Conservation (phyloP, 2,329 filamentous ascomycete species). For the Calycina marina region DNA sequence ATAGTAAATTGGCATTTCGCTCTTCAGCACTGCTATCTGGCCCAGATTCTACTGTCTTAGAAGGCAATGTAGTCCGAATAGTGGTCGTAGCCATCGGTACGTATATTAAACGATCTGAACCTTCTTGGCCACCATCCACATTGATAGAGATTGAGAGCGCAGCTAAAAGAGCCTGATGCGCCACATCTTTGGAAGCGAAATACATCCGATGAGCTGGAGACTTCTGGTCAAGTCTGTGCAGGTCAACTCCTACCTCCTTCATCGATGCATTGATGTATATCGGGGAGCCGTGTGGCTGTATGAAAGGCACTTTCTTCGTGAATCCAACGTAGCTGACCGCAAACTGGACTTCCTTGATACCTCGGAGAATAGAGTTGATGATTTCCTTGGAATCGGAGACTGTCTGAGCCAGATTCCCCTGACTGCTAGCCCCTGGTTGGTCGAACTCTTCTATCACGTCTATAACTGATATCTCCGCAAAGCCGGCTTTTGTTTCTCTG, state of each 20-base stretch:
- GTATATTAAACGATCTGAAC: conserved; percentile 77
- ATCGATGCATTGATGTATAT: conserved; percentile 78
- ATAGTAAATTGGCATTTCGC: conserved; percentile 88
- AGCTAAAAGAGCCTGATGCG: conserved; percentile 84
- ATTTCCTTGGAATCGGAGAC: conserved; percentile 91
- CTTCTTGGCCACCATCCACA: conserved; percentile 76
- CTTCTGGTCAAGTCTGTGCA: conserved; percentile 80
- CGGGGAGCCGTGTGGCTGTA: conserved; percentile 52
- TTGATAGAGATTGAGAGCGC: conserved; percentile 87
- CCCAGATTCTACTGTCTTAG: conserved; percentile 77
- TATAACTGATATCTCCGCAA: conserved; percentile 49
- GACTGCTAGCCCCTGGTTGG: conserved; percentile 39
- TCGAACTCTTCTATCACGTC: conserved; percentile 65
- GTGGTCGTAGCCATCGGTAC: conserved; percentile 96
- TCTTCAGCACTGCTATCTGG: conserved; percentile 61
- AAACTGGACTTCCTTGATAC: conserved; percentile 93
- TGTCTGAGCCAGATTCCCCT: conserved; percentile 58
- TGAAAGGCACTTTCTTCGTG: conserved; percentile 60
- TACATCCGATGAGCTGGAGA: conserved; percentile 97
- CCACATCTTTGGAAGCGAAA: conserved; percentile 81
- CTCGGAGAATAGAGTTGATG: conserved; percentile 73
- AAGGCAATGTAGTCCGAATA: conserved; percentile 83
- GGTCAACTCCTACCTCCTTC: conserved; percentile 89
- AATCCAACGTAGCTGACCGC: conserved; percentile 83
- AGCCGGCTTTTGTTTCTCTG: conserved; percentile 23